Percentiles rank a stretch among this genome's conserved stretches.
phyloP scores from a whole-genome alignment of 2,329 filamentous ascomycete genomes.

The Penicillium thymicola region DNA sequence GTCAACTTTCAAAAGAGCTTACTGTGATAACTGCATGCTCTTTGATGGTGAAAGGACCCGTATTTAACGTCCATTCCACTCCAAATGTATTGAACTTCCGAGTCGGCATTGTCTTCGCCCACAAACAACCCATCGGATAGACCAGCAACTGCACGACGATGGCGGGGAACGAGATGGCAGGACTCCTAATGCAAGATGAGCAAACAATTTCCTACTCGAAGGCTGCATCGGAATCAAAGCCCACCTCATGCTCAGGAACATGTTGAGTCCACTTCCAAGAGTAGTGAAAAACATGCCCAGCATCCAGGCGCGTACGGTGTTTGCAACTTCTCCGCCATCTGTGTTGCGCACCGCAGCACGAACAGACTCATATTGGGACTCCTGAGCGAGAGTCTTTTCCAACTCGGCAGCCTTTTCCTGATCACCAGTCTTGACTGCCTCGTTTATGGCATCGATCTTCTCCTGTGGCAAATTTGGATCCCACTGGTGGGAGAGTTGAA shows the following conservation, averaged over 20 bases:
- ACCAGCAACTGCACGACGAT: constrained; percentile 58
- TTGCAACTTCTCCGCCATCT: constrained; percentile 58
- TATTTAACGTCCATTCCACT: constrained; percentile 33
- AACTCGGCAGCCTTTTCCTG: constrained; percentile 57
- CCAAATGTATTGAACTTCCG: constrained; percentile 33
- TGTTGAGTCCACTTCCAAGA: constrained; percentile 56
- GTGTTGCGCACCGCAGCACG: constrained; percentile 61
- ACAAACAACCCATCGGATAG: constrained; percentile 46
- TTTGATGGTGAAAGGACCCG: constrained; percentile 42
- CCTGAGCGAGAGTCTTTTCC: constrained; percentile 49
- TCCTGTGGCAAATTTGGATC: constrained; percentile 60
- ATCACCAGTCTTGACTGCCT: constrained; percentile 53
- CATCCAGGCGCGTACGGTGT: constrained; percentile 60
- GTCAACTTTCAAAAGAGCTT: constrained; percentile 33
- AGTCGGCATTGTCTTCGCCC: constrained; percentile 34
- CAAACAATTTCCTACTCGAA: background rate
- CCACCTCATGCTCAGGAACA: constrained; percentile 53
- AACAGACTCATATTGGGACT: constrained; percentile 61
- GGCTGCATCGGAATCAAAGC: background rate
- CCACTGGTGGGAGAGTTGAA: constrained; percentile 39
- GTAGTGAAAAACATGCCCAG: constrained; percentile 56
- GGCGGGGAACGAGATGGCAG: constrained; percentile 54
- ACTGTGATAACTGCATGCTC: constrained; percentile 40
- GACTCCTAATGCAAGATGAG: constrained; percentile 25
- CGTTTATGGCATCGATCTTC: constrained; percentile 57